Evolutionary conservation across 75 land plant genomes (phyloP).

Genomic region (Cunninghamia lanceolata): DNA sequence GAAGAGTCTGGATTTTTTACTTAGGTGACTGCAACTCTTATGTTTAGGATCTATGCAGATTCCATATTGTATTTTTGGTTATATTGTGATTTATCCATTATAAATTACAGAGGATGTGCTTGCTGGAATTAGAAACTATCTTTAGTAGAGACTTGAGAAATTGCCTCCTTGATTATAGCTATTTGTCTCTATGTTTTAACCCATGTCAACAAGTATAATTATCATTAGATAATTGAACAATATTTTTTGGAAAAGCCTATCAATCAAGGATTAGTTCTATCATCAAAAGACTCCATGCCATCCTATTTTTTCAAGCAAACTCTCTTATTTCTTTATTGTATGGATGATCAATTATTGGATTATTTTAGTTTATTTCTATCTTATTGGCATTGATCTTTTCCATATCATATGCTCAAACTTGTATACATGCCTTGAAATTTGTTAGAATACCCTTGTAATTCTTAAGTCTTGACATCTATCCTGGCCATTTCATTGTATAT

Average conservation of each 20-base stretch:
- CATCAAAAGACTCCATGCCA: not conserved
- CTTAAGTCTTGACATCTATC: conserved; percentile 1
- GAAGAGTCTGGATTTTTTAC: not conserved
- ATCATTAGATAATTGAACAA: too few relatives aligned
- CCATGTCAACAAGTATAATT: too few relatives aligned
- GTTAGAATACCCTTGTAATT: not conserved
- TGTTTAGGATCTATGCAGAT: not conserved
- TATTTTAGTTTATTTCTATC: not conserved
- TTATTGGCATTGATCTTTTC: not conserved
- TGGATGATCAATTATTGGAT: not conserved
- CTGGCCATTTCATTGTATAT: conserved; percentile 67
- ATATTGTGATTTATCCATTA: not conserved
- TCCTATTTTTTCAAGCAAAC: not conserved
- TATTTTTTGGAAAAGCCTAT: not conserved
- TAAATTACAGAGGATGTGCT: conserved; percentile 86
- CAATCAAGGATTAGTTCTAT: not conserved
- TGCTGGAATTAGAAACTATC: conserved; percentile 63
- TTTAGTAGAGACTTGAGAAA: not conserved
- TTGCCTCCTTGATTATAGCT: not conserved
- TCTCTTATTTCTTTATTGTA: not conserved
- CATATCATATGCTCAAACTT: not conserved
- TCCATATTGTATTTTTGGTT: not conserved
- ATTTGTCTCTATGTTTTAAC: not conserved
- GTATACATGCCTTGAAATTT: not conserved
- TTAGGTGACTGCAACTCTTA: not conserved